A percentile compares a stretch with the other conserved stretches of the same genome.
phyloP scores from a whole-genome alignment of 495 filamentous ascomycete species.

The Talaromyces wortmannii region DNA sequence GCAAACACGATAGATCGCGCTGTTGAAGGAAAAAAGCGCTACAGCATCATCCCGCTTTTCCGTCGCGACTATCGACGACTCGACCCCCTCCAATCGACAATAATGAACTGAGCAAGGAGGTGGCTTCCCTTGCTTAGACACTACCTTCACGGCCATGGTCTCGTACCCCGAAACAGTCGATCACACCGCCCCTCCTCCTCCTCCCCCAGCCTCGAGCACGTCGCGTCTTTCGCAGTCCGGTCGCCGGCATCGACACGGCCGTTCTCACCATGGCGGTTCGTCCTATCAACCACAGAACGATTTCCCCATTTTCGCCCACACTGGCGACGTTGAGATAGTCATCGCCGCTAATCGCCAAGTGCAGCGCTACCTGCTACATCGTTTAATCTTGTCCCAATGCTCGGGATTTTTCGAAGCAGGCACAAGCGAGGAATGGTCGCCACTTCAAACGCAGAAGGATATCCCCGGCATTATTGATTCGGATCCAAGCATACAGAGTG shows the following conservation, averaged over 20 bases:
- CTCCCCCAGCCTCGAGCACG: constrained; percentile 51
- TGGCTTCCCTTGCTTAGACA: constrained; percentile 3
- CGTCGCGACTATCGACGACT: background rate
- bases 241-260: constrained; percentile 63
- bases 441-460: constrained; percentile 23
- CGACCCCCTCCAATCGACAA: too few species aligned
- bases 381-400: constrained; percentile 76
- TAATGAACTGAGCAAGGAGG: background rate
- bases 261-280: constrained; percentile 73
- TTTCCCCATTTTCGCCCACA: constrained; percentile 84
- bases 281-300: constrained; percentile 74
- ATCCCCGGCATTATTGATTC: constrained; percentile 11
- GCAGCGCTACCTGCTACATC: constrained; percentile 78
- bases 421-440: constrained; percentile 80
- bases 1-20: too few species aligned
- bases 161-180: constrained; percentile 62
- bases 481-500: constrained; percentile 41
- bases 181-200: constrained; percentile 39
- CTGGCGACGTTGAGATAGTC: constrained; percentile 85
- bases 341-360: constrained; percentile 66
- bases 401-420: constrained; percentile 91
- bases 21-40: too few species aligned
- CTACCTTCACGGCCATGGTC: constrained; percentile 47
- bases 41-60: background rate
- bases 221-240: constrained; percentile 49